A percentile compares a stretch with the other conserved stretches of the same genome.
phyloP scores from a whole-genome alignment of 2,329 filamentous ascomycete species.

The Teratosphaeria pseudoeucalypti region DNA sequence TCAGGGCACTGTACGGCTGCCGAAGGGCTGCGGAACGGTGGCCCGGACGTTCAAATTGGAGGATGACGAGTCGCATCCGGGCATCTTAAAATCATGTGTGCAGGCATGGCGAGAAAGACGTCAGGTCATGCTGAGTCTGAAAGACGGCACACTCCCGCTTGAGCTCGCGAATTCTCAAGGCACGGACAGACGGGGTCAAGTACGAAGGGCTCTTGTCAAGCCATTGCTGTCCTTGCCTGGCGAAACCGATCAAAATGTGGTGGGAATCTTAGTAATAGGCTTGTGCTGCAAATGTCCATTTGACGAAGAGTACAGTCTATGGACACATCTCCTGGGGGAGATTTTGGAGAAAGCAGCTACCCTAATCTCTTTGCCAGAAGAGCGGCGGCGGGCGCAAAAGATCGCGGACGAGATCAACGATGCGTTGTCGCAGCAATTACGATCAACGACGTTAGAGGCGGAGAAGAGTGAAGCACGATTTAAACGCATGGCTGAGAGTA shows the following conservation, averaged over 20 bases:
- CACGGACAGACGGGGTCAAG: constrained; percentile 25
- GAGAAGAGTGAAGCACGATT: constrained; percentile 30
- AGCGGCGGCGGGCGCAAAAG: constrained; percentile 22
- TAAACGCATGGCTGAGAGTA: constrained; percentile 28
- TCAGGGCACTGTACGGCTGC: neutral
- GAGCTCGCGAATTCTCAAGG: constrained; percentile 13
- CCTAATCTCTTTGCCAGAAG: constrained; percentile 30
- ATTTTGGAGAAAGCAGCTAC: constrained; percentile 30
- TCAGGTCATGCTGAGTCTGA: constrained; percentile 20
- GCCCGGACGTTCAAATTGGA: neutral
- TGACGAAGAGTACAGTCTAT: constrained; percentile 30
- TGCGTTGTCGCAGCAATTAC: constrained; percentile 27
- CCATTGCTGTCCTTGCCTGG: constrained; percentile 23
- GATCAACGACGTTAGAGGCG: constrained; percentile 20
- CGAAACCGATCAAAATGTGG: constrained; percentile 24
- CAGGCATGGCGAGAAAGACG: constrained; percentile 22
- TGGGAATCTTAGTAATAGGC: constrained; percentile 31
- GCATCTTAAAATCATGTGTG: constrained; percentile 21
- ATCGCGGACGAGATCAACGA: constrained; percentile 28
- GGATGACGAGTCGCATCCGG: neutral
- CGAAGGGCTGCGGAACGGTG: neutral
- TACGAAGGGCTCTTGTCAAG: constrained; percentile 25
- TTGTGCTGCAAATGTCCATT: constrained; percentile 30
- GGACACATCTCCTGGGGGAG: constrained; percentile 26
- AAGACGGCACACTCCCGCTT: constrained; percentile 23